These are phyloP conservation scores for Crassisporium funariophilum DNA, from an alignment of 768 basidiomycete genomes.

Conservation along the genomic window DNA sequence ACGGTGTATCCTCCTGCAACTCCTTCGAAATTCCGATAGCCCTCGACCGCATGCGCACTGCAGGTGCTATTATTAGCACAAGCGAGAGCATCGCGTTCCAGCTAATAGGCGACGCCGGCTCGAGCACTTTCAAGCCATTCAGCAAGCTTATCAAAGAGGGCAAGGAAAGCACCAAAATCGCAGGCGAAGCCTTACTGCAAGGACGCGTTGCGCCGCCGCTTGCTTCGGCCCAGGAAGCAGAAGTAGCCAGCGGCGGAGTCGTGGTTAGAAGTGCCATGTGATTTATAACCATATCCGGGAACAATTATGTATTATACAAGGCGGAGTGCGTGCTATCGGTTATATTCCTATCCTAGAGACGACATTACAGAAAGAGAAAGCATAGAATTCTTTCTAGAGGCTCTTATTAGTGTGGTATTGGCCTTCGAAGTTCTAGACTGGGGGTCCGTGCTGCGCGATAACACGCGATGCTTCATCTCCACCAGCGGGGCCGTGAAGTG, in stretches of 20 bases:
- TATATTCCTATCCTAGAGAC: no score
- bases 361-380: neutral
- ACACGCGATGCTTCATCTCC: constrained; percentile 2
- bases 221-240: neutral
- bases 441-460: constrained; percentile 6
- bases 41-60: constrained; percentile 63
- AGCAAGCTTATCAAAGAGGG: constrained; percentile 76
- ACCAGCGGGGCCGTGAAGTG: constrained; percentile 13
- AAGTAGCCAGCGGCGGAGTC: constrained; percentile 18
- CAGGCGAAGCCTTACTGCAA: constrained; percentile 34
- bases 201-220: constrained; percentile 9
- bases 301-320: no score
- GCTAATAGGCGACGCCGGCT: constrained; percentile 64
- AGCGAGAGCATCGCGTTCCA: constrained; percentile 84
- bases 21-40: constrained; percentile 79
- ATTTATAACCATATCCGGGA: neutral
- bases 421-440: neutral
- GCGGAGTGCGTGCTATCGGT: neutral
- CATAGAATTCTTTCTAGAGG: no score
- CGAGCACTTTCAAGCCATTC: constrained; percentile 71
- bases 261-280: constrained; percentile 23
- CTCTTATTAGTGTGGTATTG: neutral
- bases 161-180: constrained; percentile 59
- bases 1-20: constrained; percentile 84
- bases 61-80: constrained; percentile 77